Conservation (phyloP, 179 eudicot genomes). For the Silene coronaria region DNA sequence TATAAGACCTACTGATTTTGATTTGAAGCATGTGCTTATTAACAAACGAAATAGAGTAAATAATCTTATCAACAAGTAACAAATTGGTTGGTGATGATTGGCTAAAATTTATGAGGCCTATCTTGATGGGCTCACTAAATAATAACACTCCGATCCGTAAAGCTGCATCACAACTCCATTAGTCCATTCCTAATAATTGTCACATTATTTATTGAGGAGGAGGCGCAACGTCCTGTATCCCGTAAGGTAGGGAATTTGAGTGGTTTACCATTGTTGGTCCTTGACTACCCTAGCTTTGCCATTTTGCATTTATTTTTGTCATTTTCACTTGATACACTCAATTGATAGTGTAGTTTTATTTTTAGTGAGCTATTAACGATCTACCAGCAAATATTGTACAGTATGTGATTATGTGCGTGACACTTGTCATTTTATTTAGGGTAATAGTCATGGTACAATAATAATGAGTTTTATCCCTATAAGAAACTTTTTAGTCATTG, state of each 20-base stretch:
- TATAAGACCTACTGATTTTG: too few species aligned
- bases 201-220: background rate
- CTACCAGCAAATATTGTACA: too few species aligned
- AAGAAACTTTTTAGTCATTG: too few species aligned
- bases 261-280: background rate
- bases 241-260: background rate
- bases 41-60: background rate
- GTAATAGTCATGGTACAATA: too few species aligned
- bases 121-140: background rate
- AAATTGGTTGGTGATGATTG: background rate
- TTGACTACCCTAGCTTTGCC: too few species aligned
- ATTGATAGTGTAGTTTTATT: background rate
- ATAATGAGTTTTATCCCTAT: too few species aligned
- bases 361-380: too few species aligned
- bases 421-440: too few species aligned
- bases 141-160: too few species aligned
- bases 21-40: constrained; percentile 9
- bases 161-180: too few species aligned
- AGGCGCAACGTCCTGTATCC: background rate
- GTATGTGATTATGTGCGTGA: too few species aligned
- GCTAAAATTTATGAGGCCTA: background rate
- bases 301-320: background rate
- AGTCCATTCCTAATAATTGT: too few species aligned
- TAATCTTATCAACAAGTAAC: background rate
- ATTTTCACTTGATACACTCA: background rate